Base-by-base conservation (phyloP, 1,139 yeast genomes). In the Lodderomyces parapsilosis region DNA sequence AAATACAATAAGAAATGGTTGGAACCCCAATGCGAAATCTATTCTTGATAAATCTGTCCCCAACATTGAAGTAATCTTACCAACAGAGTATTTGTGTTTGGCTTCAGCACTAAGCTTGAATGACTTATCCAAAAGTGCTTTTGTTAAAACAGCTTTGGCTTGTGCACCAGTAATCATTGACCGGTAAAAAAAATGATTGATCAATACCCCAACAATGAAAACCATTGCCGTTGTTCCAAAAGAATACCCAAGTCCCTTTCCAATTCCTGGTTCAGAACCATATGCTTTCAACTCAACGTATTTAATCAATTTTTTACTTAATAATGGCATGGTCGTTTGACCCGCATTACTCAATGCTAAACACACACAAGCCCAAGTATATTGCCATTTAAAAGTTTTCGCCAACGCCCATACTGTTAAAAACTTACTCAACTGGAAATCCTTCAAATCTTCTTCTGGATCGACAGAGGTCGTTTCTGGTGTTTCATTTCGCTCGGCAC, bases 111-210 rank as follows among this genome's bases (percentile, higher is more conserved):
- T 76, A 11, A 89, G 73, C 41, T 62, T 70, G 50, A 86, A 75
- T 13, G 91, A 75, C 58, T 89, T 89, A 46, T 76, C 75, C 46
- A 86, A 66, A 10, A 87, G 63, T 1, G 86, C 83, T 47, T 83
- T 82, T 2, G 85, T 81, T 39, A 87, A 60, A 1, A 85, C 76
- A 1, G 87, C 78, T 56, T 84, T 81, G 22, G 77, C 78, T 55
- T 82, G 82, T 13, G 84, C 85, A 50, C 95, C 96, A n/a, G 61
- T 52, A 41, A 62, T 45, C 57, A 60, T 63, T 13, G 68, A 54
- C 40, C 59, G 54, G 40, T 63, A 64, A 46, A 67, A 58, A 39
- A 58, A 55, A 45, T 65, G 68, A 45, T 64, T 61, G 68, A 56
- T 52, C 10, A 54, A 38, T 7, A 61, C 40, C 39, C 60, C 60